Percentiles rank a stretch among this genome's conserved stretches.
Evolutionary conservation across 306 rosid genomes (phyloP).

Genomic region (Carpinus fangiana): DNA sequence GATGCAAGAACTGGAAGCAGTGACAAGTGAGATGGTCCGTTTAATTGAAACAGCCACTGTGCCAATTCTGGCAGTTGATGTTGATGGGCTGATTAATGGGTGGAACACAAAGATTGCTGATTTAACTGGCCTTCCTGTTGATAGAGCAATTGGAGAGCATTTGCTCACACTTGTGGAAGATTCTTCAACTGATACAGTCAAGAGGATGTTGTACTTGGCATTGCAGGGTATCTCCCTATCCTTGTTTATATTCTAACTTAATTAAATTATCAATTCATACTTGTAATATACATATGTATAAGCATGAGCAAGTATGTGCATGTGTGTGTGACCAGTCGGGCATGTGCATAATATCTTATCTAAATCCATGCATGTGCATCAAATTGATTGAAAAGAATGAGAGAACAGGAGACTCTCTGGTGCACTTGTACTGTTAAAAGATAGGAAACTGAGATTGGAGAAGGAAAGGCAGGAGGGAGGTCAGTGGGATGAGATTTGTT

Average conservation of each 20-base stretch:
- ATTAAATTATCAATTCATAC: not conserved
- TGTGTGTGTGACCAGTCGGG: constrained; percentile 8
- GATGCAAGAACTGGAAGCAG: constrained; percentile 88
- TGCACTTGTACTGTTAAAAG: not conserved
- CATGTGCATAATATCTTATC: constrained; percentile 16
- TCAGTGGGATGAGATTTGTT: constrained; percentile 10
- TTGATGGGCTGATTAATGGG: constrained; percentile 78
- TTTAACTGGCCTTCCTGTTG: constrained; percentile 87
- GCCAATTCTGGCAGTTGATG: constrained; percentile 89
- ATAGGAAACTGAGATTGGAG: constrained; percentile 5
- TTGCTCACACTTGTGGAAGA: constrained; percentile 85
- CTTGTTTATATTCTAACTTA: not conserved
- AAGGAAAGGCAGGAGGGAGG: not conserved
- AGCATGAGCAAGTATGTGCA: not conserved
- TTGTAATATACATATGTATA: constrained; percentile 12
- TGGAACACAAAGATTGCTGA: constrained; percentile 91
- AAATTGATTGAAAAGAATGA: constrained; percentile 13
- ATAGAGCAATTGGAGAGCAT: constrained; percentile 76
- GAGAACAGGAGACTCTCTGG: constrained; percentile 1
- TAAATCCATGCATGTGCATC: constrained; percentile 6
- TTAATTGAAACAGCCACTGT: constrained; percentile 93
- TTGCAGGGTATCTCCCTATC: constrained; percentile 53
- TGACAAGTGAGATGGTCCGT: constrained; percentile 92
- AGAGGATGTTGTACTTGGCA: constrained; percentile 72
- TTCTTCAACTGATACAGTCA: constrained; percentile 58